A percentile compares a stretch with the other conserved stretches of the same genome.
Conservation (phyloP, 2,329 filamentous ascomycete species). For the Dothidotthia symphoricarpi region DNA sequence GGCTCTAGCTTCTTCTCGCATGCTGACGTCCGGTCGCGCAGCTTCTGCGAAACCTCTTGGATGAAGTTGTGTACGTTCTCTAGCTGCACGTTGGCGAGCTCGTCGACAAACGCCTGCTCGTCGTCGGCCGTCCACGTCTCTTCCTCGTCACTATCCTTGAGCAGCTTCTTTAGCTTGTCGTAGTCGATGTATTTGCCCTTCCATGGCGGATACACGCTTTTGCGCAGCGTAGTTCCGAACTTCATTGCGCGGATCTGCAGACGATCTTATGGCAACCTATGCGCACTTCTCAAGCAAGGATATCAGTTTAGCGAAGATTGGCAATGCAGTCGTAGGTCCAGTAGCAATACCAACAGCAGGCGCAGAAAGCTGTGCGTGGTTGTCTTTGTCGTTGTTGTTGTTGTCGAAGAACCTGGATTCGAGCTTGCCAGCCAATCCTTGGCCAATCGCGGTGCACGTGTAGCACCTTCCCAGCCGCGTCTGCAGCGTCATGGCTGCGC, state of each 20-base stretch:
- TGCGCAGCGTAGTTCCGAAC: conserved; percentile 84
- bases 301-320: conserved; percentile 4
- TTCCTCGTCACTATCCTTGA: conserved; percentile 68
- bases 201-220: conserved; percentile 82
- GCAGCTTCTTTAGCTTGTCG: conserved; percentile 80
- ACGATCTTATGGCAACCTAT: neutral
- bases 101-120: conserved; percentile 89
- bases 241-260: conserved; percentile 61
- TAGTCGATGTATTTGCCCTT: conserved; percentile 95
- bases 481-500: conserved; percentile 6
- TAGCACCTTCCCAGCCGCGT: conserved; percentile 6
- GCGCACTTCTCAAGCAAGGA: neutral
- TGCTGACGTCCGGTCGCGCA: conserved; percentile 75
- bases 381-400: conserved; percentile 1
- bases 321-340: conserved; percentile 5
- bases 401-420: neutral
- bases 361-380: conserved; percentile 10
- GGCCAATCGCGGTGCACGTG: conserved; percentile 21
- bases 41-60: conserved; percentile 72
- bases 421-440: conserved; percentile 7
- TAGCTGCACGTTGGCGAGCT: conserved; percentile 89
- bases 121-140: conserved; percentile 86
- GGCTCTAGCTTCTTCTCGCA: conserved; percentile 65
- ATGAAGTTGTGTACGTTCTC: conserved; percentile 95
- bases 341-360: conserved; percentile 3